Evolutionary conservation across 441 rosid species (phyloP), one percentile per base, ranked within the genome.

Genomic region (Arabidopsis hybrid): DNA sequence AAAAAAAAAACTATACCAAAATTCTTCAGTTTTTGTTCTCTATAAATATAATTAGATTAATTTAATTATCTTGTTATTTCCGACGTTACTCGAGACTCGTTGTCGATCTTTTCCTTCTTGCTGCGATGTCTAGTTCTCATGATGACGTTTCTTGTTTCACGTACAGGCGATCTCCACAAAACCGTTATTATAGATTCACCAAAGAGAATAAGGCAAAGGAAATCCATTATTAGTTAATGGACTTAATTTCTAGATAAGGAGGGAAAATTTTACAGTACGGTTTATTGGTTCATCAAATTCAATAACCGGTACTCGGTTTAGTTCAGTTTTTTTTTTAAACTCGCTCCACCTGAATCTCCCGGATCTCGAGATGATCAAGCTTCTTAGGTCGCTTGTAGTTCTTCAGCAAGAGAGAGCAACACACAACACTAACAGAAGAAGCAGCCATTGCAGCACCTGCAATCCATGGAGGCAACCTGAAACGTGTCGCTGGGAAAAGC

Each of bases 361-460:
- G 83, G 53, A 87, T 80, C 73, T 78, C 85, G 9, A 89, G 72
- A 71, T 78, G 71, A 64, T 88, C 85, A 59, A 88, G 83, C 74
- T 65, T 82, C 83, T 83, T 85, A 10, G 96, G 96, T 49, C 93
- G 81, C 77, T 73, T 84, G 82, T 95, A 95, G 66, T 86, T 66
- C 85, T 84, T 90, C 81, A 95, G 73, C 77, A 92, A 75, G 65
- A 95, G 90, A 55, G 99, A 94, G 79, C 95, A 89, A 60, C 97
- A 85, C 8, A 92, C 99, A 8, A 92, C 97, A 62, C 93, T 87
- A 18, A 94, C 95, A 0, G 97, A 94, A 57, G 98, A 94, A 42
- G 97, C 97, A 16, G 99, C 99, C 99, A 94, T 94, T 57, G 97
- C 95, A 9, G 92, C 97, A 59, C 99, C 99, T 47, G 99, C 99